These are phyloP conservation scores for Scorias spongiosa DNA, from an alignment of 2,329 filamentous ascomycete species.

Conservation along the genomic window DNA sequence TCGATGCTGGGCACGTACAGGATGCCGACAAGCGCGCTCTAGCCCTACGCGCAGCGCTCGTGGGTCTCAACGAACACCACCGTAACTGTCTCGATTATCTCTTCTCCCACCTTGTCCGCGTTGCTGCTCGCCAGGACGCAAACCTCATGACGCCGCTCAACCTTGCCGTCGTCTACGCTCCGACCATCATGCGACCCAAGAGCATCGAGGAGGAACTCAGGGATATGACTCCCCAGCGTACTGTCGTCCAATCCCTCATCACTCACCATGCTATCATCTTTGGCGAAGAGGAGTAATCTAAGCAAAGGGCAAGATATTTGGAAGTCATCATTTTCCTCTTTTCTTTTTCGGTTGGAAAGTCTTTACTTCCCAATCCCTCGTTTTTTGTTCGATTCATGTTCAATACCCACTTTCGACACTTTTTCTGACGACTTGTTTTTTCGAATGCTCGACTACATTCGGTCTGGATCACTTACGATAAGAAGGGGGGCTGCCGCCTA, in stretches of 20 bases:
- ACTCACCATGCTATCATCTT: slow-evolving; percentile 82
- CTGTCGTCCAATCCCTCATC: slow-evolving; percentile 81
- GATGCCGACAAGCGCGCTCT: slow-evolving; percentile 53
- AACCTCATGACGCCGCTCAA: slow-evolving; percentile 97
- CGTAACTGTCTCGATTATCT: slow-evolving; percentile 84
- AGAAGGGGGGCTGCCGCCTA: no score
- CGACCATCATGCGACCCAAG: slow-evolving; percentile 87
- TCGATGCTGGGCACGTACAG: slow-evolving; percentile 52
- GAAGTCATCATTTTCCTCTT: no score
- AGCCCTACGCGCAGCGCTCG: slow-evolving; percentile 58
- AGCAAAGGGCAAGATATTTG: background rate
- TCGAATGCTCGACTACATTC: no score
- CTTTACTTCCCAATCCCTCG: no score
- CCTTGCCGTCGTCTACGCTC: slow-evolving; percentile 89
- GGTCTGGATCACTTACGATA: no score
- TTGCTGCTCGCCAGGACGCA: slow-evolving; percentile 66
- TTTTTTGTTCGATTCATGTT: no score
- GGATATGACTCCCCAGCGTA: slow-evolving; percentile 87
- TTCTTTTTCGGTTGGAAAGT: no score
- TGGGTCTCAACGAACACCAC: slow-evolving; percentile 67
- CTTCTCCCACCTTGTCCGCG: slow-evolving; percentile 80
- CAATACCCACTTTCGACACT: no score
- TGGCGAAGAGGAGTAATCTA: slow-evolving; percentile 3
- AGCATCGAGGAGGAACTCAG: slow-evolving; percentile 89
- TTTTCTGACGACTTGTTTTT: no score